These are phyloP conservation scores for Helichrysum umbraculigerum DNA, from an alignment of 129 eudicot genomes.

Conservation along the genomic window DNA sequence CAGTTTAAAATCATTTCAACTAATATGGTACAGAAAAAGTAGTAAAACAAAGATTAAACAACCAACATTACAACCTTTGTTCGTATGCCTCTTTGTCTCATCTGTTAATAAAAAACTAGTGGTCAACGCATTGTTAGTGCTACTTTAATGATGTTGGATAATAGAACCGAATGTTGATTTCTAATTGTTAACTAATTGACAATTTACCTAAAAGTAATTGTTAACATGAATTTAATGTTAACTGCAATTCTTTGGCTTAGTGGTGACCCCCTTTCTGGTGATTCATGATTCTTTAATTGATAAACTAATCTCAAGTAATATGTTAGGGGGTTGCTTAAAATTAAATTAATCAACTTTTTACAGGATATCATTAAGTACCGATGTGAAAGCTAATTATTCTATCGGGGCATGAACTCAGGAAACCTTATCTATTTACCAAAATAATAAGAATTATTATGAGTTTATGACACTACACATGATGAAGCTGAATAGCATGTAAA, in stretches of 20 bases:
- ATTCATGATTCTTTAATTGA: neutral
- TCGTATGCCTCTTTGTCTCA: neutral
- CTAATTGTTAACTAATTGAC: neutral
- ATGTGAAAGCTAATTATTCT: no score
- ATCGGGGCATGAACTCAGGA: no score
- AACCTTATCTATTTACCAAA: no score
- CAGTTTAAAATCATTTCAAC: neutral
- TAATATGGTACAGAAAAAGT: neutral
- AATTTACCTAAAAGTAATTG: neutral
- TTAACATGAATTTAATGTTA: neutral
- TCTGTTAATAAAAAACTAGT: neutral
- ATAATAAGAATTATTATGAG: no score
- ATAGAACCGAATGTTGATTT: neutral
- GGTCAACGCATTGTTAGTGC: neutral
- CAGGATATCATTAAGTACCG: neutral
- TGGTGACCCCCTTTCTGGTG: neutral
- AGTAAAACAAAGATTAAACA: constrained; percentile 9
- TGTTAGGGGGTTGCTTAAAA: neutral
- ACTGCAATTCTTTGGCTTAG: neutral
- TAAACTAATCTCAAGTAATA: no score
- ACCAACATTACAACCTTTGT: neutral
- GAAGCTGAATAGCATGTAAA: neutral
- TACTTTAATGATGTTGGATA: neutral
- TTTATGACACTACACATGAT: no score
- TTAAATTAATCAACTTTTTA: neutral